A percentile compares a stretch with the other conserved stretches of the same genome.
phyloP scores from a whole-genome alignment of 305 asterid genomes.

The Solanum chacoense region DNA sequence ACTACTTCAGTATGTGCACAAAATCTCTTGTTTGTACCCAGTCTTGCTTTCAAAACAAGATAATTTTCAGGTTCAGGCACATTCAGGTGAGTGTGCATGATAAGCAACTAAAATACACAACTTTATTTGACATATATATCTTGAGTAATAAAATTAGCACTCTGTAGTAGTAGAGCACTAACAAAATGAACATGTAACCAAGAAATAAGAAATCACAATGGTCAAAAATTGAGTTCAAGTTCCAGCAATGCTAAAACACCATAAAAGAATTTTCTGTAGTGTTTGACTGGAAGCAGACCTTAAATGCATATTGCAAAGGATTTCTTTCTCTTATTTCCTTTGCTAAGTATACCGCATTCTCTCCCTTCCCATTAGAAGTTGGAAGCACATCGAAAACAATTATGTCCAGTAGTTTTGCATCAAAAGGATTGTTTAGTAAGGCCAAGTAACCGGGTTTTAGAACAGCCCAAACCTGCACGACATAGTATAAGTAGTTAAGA shows the following conservation, averaged over 20 bases:
- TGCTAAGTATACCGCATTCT: slow-evolving; percentile 39
- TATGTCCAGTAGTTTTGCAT: slow-evolving; percentile 63
- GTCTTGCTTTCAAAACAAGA: neutral
- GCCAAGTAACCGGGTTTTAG: slow-evolving; percentile 91
- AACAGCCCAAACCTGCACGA: slow-evolving; percentile 86
- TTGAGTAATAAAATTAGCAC: neutral
- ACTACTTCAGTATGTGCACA: neutral
- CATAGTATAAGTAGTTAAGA: neutral
- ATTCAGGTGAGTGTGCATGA: neutral
- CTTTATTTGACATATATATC: neutral
- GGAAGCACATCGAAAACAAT: slow-evolving; percentile 58
- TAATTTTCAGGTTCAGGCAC: neutral
- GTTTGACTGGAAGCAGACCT: slow-evolving; percentile 36
- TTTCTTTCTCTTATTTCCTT: slow-evolving; percentile 42
- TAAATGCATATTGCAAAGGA: slow-evolving; percentile 73
- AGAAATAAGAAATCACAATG: neutral
- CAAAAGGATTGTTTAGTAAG: slow-evolving; percentile 71
- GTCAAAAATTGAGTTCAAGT: neutral
- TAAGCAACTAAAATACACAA: neutral
- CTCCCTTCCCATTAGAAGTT: slow-evolving; percentile 37
- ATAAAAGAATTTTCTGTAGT: neutral
- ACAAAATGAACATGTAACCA: neutral
- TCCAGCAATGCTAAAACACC: neutral
- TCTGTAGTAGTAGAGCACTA: neutral
- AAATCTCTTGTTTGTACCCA: neutral